Conservation (phyloP, 2,329 filamentous ascomycete genomes). For the Fonsecaea erecta region DNA sequence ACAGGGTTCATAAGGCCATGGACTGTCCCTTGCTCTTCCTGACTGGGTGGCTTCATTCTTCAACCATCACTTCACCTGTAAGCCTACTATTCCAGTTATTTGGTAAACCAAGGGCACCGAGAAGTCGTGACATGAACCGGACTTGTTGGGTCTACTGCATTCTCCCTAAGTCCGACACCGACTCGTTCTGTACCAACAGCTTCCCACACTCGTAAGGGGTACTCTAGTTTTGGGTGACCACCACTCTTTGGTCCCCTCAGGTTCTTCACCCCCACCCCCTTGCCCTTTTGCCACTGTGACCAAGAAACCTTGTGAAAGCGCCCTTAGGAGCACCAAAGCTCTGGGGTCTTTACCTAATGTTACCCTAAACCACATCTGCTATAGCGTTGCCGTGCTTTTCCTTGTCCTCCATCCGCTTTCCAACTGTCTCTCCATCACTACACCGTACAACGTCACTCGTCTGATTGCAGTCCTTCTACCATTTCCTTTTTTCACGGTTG, state of each 20-base stretch:
- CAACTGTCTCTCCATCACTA: neutral
- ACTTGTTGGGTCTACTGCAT: neutral
- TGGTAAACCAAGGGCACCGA: too few species aligned
- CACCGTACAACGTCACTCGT: conserved; percentile 5
- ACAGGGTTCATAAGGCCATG: conserved; percentile 5
- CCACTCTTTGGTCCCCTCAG: neutral
- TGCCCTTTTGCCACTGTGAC: neutral
- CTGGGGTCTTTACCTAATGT: conserved; percentile 13
- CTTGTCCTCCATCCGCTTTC: neutral
- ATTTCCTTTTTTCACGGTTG: neutral
- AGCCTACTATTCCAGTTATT: neutral
- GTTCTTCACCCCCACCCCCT: neutral
- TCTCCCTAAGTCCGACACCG: too few species aligned
- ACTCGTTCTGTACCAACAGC: neutral
- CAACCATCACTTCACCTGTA: neutral
- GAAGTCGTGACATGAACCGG: neutral
- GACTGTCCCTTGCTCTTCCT: neutral
- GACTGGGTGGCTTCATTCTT: neutral
- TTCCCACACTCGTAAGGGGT: neutral
- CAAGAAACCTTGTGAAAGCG: neutral
- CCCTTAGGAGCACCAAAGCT: neutral
- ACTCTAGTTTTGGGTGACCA: neutral
- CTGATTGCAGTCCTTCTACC: neutral
- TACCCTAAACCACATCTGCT: conserved; percentile 8
- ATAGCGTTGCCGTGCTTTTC: conserved; percentile 15